phyloP scores from a whole-genome alignment of 257 asterid genomes.

The Scutellaria baicalensis region DNA sequence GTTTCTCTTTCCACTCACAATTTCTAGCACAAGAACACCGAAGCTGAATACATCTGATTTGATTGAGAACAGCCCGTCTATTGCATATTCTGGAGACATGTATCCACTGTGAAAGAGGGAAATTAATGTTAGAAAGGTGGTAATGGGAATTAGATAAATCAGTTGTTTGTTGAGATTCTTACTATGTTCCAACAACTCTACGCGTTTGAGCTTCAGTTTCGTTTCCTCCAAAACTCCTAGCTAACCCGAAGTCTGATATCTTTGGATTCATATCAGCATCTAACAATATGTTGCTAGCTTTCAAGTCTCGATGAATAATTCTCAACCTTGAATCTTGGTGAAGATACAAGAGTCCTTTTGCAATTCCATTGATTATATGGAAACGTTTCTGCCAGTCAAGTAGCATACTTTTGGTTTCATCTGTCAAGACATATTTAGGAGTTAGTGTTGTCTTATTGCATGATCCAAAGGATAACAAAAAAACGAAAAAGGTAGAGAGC shows the following conservation, averaged over 20 bases:
- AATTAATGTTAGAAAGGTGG: not conserved
- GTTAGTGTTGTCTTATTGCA: not conserved
- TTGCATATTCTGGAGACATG: slow-evolving; percentile 14
- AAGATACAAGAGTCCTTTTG: slow-evolving; percentile 6
- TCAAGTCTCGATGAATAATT: slow-evolving; percentile 2
- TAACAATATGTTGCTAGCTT: slow-evolving; percentile 6
- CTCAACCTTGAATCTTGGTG: slow-evolving; percentile 7
- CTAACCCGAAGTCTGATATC: slow-evolving; percentile 14
- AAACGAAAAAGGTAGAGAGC: not conserved
- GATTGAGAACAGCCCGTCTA: slow-evolving; percentile 1
- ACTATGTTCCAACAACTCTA: slow-evolving; percentile 12
- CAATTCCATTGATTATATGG: slow-evolving; percentile 2
- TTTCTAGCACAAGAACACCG: slow-evolving; percentile 6
- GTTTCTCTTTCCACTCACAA: slow-evolving; percentile 12
- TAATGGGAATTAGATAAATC: not conserved
- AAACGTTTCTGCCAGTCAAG: not conserved
- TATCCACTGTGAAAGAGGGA: not conserved
- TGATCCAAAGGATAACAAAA: no score
- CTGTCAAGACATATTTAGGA: not conserved
- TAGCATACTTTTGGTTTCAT: not conserved
- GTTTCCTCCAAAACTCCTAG: slow-evolving; percentile 13
- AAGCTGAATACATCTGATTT: slow-evolving; percentile 15
- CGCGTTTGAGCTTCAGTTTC: slow-evolving; percentile 5
- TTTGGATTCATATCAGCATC: slow-evolving; percentile 11
- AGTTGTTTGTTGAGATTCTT: not conserved